Conservation (phyloP, 177 flowering plant genomes). For the Vitis hybrid region DNA sequence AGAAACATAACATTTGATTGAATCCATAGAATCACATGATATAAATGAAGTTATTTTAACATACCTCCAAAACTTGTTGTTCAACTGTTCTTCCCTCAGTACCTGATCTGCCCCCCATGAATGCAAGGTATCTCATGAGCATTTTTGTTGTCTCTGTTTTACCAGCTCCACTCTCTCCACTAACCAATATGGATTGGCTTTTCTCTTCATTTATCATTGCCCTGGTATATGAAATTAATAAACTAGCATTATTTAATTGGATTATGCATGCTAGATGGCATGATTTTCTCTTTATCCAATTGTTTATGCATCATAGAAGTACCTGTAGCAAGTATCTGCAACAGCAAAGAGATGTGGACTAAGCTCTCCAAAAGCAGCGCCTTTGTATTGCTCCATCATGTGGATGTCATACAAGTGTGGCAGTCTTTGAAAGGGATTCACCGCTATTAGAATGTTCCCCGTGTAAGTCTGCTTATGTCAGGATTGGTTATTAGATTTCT, state of each 20-base stretch:
- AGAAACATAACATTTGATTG: background rate
- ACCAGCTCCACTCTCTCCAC: conserved; percentile 97
- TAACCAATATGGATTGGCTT: conserved; percentile 84
- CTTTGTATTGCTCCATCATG: conserved; percentile 93
- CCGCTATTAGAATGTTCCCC: conserved; percentile 85
- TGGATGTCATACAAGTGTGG: conserved; percentile 80
- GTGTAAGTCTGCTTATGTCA: conserved; percentile 74
- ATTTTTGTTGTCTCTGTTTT: conserved; percentile 93
- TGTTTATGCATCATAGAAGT: conserved; percentile 5
- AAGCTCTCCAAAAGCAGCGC: conserved; percentile 86
- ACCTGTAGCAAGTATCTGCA: conserved; percentile 86
- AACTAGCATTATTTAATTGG: conserved; percentile 1
- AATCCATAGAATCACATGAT: background rate
- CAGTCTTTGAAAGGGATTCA: conserved; percentile 79
- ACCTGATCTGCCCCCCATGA: conserved; percentile 83
- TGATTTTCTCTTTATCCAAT: background rate
- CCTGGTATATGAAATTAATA: conserved; percentile 30
- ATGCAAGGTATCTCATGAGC: conserved; percentile 92
- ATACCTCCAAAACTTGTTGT: conserved; percentile 89
- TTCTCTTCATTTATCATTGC: conserved; percentile 72
- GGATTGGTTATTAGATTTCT: conserved; percentile 12
- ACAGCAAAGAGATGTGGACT: conserved; percentile 92
- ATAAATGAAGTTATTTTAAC: conserved; percentile 7
- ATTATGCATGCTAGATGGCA: background rate
- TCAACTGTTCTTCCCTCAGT: conserved; percentile 90